phyloP scores from a whole-genome alignment of 768 basidiomycete species.

The Mycena polygramma region DNA sequence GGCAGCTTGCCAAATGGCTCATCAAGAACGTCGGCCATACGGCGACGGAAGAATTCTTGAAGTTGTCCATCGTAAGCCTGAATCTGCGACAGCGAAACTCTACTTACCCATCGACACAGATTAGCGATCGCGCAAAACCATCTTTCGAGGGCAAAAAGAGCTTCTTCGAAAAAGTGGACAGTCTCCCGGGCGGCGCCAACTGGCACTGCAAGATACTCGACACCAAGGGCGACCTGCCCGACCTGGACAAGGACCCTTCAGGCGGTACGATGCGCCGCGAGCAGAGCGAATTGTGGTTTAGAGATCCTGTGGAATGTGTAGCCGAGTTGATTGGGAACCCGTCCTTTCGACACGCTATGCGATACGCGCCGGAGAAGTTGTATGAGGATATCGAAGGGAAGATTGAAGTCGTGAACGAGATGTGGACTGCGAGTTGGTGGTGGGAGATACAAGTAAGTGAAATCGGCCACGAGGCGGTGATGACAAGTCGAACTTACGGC shows the following conservation, averaged over 20 bases:
- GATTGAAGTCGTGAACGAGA: slow-evolving; percentile 41
- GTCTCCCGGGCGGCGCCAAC: slow-evolving; percentile 1
- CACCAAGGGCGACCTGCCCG: not conserved
- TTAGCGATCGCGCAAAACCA: slow-evolving; percentile 3
- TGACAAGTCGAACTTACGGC: slow-evolving; percentile 15
- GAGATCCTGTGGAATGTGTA: slow-evolving; percentile 11
- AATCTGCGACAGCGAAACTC: no score
- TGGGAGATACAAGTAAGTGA: slow-evolving; percentile 45
- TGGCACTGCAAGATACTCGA: not conserved
- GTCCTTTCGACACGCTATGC: not conserved
- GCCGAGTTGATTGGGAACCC: slow-evolving; percentile 3
- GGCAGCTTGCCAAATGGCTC: slow-evolving; percentile 46
- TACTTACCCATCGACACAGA: not conserved
- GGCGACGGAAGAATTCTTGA: slow-evolving; percentile 38
- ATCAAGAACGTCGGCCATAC: slow-evolving; percentile 38
- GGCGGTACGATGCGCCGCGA: not conserved
- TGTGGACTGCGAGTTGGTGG: slow-evolving; percentile 50
- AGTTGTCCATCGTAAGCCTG: slow-evolving; percentile 16
- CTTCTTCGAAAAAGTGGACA: slow-evolving; percentile 11
- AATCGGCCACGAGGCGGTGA: not conserved
- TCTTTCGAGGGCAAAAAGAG: not conserved
- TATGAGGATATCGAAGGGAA: slow-evolving; percentile 3
- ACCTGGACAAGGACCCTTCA: not conserved
- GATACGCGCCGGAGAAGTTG: slow-evolving; percentile 42
- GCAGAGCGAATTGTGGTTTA: slow-evolving; percentile 5